A percentile compares a stretch with the other conserved stretches of the same genome.
phyloP scores from a whole-genome alignment of 2,329 filamentous ascomycete genomes.

The Stachybotrys chartarum region DNA sequence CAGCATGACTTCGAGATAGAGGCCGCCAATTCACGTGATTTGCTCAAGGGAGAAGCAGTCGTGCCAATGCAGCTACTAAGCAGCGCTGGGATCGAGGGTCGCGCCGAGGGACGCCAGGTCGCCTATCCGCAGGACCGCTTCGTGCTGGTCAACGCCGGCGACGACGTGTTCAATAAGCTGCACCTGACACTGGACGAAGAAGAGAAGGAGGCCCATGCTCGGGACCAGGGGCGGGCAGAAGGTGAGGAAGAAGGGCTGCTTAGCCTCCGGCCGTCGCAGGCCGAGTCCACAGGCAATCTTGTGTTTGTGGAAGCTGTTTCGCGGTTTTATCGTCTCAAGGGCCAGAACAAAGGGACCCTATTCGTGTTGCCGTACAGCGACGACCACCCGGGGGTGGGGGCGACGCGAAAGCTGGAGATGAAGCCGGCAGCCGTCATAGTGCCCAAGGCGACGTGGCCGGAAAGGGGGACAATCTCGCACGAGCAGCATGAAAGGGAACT shows the following conservation, averaged over 20 bases:
- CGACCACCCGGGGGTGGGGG: constrained; percentile 34
- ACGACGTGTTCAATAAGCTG: constrained; percentile 40
- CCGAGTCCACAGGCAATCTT: constrained; percentile 33
- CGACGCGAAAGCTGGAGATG: constrained; percentile 37
- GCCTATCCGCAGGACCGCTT: constrained; percentile 48
- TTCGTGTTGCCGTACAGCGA: constrained; percentile 46
- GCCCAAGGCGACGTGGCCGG: constrained; percentile 19
- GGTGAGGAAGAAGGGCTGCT: constrained; percentile 12
- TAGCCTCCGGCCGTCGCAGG: constrained; percentile 16
- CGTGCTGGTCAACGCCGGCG: constrained; percentile 46
- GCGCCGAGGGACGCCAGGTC: constrained; percentile 43
- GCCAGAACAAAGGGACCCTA: constrained; percentile 33
- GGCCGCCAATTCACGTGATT: constrained; percentile 43
- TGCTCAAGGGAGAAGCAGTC: constrained; percentile 40
- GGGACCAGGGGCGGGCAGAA: constrained; percentile 21
- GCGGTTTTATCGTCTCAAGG: constrained; percentile 44
- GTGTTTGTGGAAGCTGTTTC: constrained; percentile 41
- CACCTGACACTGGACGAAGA: constrained; percentile 38
- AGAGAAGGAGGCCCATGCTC: constrained; percentile 31
- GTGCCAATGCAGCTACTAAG: constrained; percentile 46
- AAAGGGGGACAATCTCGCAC: constrained; percentile 24
- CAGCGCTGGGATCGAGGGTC: constrained; percentile 41
- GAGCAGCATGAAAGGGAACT: constrained; percentile 13
- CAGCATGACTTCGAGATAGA: constrained; percentile 50
- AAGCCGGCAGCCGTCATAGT: constrained; percentile 31